Base-by-base conservation (phyloP, 148 eudicot species). In the Linanthus parryae region DNA sequence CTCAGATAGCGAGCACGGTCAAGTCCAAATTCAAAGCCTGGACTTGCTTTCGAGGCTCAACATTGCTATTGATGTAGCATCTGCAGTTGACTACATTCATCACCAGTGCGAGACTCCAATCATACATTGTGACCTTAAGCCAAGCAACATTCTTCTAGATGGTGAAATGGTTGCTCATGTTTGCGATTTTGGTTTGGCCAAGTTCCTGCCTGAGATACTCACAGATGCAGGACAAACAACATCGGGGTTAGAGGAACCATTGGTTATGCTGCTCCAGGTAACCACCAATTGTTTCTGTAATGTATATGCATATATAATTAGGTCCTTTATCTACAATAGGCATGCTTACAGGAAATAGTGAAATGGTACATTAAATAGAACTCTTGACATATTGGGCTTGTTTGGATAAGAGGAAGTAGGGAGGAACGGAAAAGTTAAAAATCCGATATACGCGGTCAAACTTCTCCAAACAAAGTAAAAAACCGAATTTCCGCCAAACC, bases 91-190 rank as follows among this genome's bases (percentile, higher is more conserved):
- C 33, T 84, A 84, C 55, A 20, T 84, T 37, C 92, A 84, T 61
- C 66, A 74, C 57, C 83, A 80, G 19, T 71, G 60, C 16, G 81
- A 74, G 51, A 56, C 58, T 31, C 71, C 65, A 9, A 63, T 80
- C 12, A 81, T 84, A 61, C 92, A 84, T 23, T 80, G 91, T 62
- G 85, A 83, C 68, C 12, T 83, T 18, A 83, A 83, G 67, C 90
- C 85, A 9, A 71, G 80, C 53, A 83, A 79, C 46, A 57, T 80
- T 15, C 71, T 83, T 13, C 40, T 83, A 12, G 83, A 80, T 28
- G 60, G 58, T 44, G 82, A 84, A 41, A 58, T 80, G 82, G 75
- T 67, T 14, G 79, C 86, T 1, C 74, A 84, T 29, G 62, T 84
- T 2, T 81, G 81, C 38, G 92, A 84, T 70, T 84, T 80, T 28